Percentiles rank a stretch among this genome's conserved stretches.
Evolutionary conservation across 345 rosid species (phyloP).

Genomic region (Bruguiera gymnorhiza): DNA sequence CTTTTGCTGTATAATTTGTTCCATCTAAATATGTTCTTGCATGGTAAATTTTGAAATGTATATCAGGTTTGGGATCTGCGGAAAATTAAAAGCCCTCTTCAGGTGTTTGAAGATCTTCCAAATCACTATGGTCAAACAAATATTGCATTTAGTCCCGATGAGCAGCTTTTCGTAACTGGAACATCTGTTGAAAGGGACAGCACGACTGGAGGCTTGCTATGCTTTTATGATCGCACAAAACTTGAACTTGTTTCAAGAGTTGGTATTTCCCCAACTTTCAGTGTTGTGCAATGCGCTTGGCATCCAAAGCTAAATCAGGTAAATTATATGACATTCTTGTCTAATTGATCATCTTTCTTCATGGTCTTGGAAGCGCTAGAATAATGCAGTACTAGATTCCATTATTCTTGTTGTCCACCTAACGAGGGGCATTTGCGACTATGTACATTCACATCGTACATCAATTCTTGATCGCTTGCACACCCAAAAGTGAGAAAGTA

Average conservation of each 20-base stretch:
- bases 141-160: conserved; percentile 87
- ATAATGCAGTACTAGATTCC: neutral
- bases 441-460: neutral
- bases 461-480: neutral
- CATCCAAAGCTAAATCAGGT: conserved; percentile 97
- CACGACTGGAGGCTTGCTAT: conserved; percentile 74
- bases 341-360: neutral
- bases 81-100: conserved; percentile 66
- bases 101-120: conserved; percentile 82
- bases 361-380: neutral
- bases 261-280: conserved; percentile 78
- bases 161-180: conserved; percentile 83
- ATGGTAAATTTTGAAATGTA: conserved; percentile 16
- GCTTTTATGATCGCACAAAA: conserved; percentile 77
- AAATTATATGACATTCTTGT: conserved; percentile 14
- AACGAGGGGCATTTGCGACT: neutral
- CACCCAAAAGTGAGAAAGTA: conserved; percentile 4
- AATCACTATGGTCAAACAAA: conserved; percentile 92
- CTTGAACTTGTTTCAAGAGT: conserved; percentile 87
- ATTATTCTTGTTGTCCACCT: neutral
- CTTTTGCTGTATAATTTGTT: conserved; percentile 9
- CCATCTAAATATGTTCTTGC: neutral
- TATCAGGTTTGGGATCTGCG: conserved; percentile 95
- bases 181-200: conserved; percentile 90
- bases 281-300: conserved; percentile 93